Percentiles rank a stretch among this genome's conserved stretches.
phyloP scores from a whole-genome alignment of 345 rosid species.

The Gynandropsis gynandra region DNA sequence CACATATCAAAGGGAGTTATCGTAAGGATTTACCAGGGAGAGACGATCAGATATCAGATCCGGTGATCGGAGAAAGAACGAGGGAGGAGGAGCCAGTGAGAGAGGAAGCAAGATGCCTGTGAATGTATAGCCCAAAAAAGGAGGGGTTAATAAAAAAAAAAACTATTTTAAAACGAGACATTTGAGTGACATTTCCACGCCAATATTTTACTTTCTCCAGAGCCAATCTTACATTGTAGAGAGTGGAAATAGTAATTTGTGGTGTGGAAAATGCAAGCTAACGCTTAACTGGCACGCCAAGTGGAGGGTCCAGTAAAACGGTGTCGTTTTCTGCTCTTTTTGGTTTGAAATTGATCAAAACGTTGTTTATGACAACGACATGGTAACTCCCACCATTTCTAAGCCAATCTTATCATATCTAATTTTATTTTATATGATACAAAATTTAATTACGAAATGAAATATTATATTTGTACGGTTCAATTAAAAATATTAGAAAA shows the following conservation, averaged over 20 bases:
- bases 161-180: slow-evolving; percentile 9
- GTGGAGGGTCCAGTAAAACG: neutral
- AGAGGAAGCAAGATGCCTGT: slow-evolving; percentile 14
- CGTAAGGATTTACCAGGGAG: slow-evolving; percentile 21
- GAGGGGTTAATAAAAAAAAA: neutral
- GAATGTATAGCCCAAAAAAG: neutral
- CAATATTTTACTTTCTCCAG: neutral
- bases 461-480: neutral
- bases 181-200: slow-evolving; percentile 6
- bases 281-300: slow-evolving; percentile 14
- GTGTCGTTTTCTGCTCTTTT: slow-evolving; percentile 7
- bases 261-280: neutral
- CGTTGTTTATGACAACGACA: no score
- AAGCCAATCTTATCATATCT: no score
- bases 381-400: no score
- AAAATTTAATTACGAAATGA: slow-evolving; percentile 8
- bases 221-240: no score
- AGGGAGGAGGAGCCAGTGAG: slow-evolving; percentile 1
- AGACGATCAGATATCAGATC: slow-evolving; percentile 1
- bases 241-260: neutral
- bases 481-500: slow-evolving; percentile 12
- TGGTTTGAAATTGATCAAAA: no score
- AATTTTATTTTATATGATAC: slow-evolving; percentile 2
- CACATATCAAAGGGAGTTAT: neutral
- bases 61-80: slow-evolving; percentile 1